phyloP scores from a whole-genome alignment of 169 alveolate species.

The Plasmodium sp. region DNA sequence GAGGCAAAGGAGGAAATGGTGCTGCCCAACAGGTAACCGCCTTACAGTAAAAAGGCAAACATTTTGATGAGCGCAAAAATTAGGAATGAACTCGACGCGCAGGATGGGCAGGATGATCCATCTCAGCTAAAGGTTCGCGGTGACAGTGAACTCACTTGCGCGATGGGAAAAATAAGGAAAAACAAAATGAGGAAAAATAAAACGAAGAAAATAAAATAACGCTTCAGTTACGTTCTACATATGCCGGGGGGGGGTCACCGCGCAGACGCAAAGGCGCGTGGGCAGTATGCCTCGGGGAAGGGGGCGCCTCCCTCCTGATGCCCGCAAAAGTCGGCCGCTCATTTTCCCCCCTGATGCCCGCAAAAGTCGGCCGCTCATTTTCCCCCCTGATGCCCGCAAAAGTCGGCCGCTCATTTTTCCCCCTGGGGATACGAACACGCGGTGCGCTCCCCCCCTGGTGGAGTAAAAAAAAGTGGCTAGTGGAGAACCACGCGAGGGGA shows the following conservation, averaged over 20 bases:
- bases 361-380: background rate
- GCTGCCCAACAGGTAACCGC: background rate
- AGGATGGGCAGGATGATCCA: background rate
- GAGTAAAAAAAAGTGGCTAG: background rate
- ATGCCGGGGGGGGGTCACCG: background rate
- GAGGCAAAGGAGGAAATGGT: background rate
- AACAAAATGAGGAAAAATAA: too few relatives aligned
- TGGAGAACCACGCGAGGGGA: background rate
- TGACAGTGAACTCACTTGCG: background rate
- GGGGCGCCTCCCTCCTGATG: background rate
- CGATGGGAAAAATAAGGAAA: background rate
- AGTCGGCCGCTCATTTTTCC: background rate
- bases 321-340: background rate
- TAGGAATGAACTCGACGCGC: background rate
- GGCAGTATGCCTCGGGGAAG: background rate
- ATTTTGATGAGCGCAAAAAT: too few relatives aligned
- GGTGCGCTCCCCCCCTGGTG: background rate
- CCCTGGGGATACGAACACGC: background rate
- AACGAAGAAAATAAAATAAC: background rate
- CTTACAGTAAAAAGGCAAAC: background rate
- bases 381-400: background rate
- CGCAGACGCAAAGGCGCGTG: background rate
- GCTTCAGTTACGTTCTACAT: background rate
- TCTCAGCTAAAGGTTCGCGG: background rate
- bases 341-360: background rate